phyloP scores from a whole-genome alignment of 2,329 filamentous ascomycete species.

The Chrysoporthe puriensis region DNA sequence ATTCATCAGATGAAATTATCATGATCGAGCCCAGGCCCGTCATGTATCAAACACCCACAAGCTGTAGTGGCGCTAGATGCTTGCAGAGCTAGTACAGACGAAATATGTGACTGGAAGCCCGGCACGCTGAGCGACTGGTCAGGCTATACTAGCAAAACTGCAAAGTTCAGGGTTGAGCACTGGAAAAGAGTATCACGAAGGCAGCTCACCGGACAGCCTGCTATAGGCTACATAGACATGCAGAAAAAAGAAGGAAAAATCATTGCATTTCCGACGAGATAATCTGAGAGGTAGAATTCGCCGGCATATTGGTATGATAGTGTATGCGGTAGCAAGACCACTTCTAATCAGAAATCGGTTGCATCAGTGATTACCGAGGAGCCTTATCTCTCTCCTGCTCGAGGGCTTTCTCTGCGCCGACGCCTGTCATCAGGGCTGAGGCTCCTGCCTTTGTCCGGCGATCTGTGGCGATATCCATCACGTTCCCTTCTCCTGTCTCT shows the following conservation, averaged over 20 bases:
- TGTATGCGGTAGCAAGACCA: too few relatives aligned
- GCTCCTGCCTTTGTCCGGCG: conserved; percentile 33
- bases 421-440: conserved; percentile 20
- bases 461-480: conserved; percentile 38
- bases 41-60: too few relatives aligned
- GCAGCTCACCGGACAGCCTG: background rate
- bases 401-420: conserved; percentile 7
- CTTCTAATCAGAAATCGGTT: too few relatives aligned
- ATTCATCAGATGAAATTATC: too few relatives aligned
- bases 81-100: too few relatives aligned
- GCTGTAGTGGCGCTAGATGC: too few relatives aligned
- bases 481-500: conserved; percentile 34
- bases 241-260: too few relatives aligned
- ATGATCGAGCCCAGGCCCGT: too few relatives aligned
- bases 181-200: background rate
- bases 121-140: too few relatives aligned
- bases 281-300: background rate
- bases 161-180: too few relatives aligned
- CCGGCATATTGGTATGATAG: background rate
- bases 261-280: background rate
- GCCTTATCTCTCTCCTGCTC: background rate
- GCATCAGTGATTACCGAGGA: background rate
- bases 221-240: background rate
- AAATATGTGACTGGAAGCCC: too few relatives aligned
- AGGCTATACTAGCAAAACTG: too few relatives aligned